Evolutionary conservation across 257 asterid species (phyloP), one percentile per base, ranked within the genome.

Genomic region (Perilla frutescens): DNA sequence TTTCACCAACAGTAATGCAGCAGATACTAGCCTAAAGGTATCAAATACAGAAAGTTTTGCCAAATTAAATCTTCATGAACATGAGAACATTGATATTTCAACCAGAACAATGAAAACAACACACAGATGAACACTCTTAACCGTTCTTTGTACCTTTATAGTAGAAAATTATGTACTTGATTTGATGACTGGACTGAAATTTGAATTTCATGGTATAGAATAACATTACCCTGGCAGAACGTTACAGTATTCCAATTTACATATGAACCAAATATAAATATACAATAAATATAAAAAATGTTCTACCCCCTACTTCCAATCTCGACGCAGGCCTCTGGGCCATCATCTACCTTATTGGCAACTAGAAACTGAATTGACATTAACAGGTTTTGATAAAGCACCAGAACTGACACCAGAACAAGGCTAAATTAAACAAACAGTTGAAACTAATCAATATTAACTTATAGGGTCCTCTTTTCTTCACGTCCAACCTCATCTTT

Each of bases 291-390:
- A 20, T 20, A 20, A 0, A 20, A 20, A 13, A 64, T 64, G 32
- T 0, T 26, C 31, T 31, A 44, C 40, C 29, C 29, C 29, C 8
- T 9, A 58, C 15, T 47, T 55, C 54, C 56, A 53, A 74, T 45
- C 41, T 20, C 26, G 26, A 20, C 26, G 26, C 26, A 40, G 51
- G 62, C n/a, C 45, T 51, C 14, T 7, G 55, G 55, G 14, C 47
- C 50, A 39, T 10, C 32, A 15, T 41, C 80, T 59, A 66, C 53
- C n/a, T 60, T 69, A 75, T 3, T 45, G 61, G 73, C 78, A 60
- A 51, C 29, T 58, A 20, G 9, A 60, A 59, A 59, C 37, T 58
- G 63, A 62, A 58, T 50, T 7, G 3, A 29, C 43, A 36, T 49
- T 40, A 49, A 13, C 20, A 76, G 56, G 47, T 57, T 70, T 66